phyloP scores from a whole-genome alignment of 257 asterid genomes.

The Mentha longifolia region DNA sequence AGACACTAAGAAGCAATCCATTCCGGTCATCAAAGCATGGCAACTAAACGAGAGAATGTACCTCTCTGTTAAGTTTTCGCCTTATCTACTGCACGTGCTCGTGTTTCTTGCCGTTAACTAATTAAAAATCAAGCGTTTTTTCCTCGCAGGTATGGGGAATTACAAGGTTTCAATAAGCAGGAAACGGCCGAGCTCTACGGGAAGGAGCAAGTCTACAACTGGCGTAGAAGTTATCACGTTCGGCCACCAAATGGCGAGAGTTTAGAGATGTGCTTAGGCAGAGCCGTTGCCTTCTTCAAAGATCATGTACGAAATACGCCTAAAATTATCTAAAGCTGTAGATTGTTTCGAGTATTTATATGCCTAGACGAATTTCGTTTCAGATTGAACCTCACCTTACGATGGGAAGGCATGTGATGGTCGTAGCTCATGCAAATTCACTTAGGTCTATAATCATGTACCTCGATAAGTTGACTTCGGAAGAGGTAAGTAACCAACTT shows the following conservation, averaged over 20 bases:
- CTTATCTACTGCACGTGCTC: conserved; percentile 8
- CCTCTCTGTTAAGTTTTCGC: conserved; percentile 20
- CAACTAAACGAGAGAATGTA: conserved; percentile 96
- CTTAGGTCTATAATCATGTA: conserved; percentile 93
- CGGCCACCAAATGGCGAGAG: conserved; percentile 97
- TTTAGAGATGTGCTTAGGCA: conserved; percentile 90
- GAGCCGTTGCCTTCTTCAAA: conserved; percentile 88
- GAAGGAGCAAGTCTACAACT: conserved; percentile 83
- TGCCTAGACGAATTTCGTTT: conserved; percentile 24
- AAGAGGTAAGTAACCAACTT: conserved; percentile 70
- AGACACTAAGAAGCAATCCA: conserved; percentile 63
- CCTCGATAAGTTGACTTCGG: conserved; percentile 79
- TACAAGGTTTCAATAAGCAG: conserved; percentile 86
- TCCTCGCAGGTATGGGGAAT: conserved; percentile 79
- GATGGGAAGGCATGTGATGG: conserved; percentile 78
- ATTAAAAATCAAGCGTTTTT: conserved; percentile 9
- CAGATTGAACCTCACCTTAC: conserved; percentile 87
- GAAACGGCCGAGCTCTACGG: conserved; percentile 90
- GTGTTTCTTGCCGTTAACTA: conserved; percentile 1
- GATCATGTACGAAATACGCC: conserved; percentile 61
- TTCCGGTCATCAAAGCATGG: conserved; percentile 91
- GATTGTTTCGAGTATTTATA: conserved; percentile 7
- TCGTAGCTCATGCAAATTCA: conserved; percentile 95
- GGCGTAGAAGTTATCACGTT: conserved; percentile 94
- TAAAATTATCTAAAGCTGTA: background rate